Conservation (phyloP, 352 stramenopile genomes). For the Lagenidium sp. region DNA sequence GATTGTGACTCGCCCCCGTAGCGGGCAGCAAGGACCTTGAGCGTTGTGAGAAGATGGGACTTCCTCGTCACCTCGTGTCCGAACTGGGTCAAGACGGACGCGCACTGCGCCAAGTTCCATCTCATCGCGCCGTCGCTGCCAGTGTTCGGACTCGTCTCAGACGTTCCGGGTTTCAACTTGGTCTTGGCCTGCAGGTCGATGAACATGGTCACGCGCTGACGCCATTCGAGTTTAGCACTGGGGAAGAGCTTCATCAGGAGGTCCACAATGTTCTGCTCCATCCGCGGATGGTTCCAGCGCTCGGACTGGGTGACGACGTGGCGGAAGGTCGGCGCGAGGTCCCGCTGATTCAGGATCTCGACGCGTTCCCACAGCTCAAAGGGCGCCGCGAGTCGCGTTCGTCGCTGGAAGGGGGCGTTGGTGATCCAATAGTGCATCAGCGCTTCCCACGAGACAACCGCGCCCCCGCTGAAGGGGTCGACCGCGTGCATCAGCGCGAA, state of each 20-base stretch:
- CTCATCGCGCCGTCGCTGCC: background rate
- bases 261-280: slow-evolving; percentile 31
- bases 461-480: slow-evolving; percentile 19
- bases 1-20: slow-evolving; percentile 12
- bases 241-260: slow-evolving; percentile 35
- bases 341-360: slow-evolving; percentile 19
- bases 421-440: slow-evolving; percentile 36
- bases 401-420: slow-evolving; percentile 43
- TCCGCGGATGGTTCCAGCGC: slow-evolving; percentile 40
- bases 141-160: slow-evolving; percentile 1
- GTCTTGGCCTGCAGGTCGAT: slow-evolving; percentile 32
- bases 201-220: slow-evolving; percentile 36
- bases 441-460: slow-evolving; percentile 35
- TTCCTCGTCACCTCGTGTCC: slow-evolving; percentile 21
- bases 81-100: slow-evolving; percentile 20
- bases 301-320: slow-evolving; percentile 26
- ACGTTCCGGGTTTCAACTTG: slow-evolving; percentile 1
- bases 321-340: slow-evolving; percentile 17
- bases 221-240: slow-evolving; percentile 44
- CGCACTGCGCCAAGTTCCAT: slow-evolving; percentile 20
- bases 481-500: slow-evolving; percentile 30
- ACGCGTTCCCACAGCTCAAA: slow-evolving; percentile 33
- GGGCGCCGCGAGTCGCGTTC: slow-evolving; percentile 15
- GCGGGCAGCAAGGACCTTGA: slow-evolving; percentile 14
- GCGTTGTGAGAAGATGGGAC: slow-evolving; percentile 18